Percentiles rank a stretch among this genome's conserved stretches.
These are phyloP conservation scores for Dianthus caryophyllus DNA, from an alignment of 148 eudicot species.

Conservation along the genomic window DNA sequence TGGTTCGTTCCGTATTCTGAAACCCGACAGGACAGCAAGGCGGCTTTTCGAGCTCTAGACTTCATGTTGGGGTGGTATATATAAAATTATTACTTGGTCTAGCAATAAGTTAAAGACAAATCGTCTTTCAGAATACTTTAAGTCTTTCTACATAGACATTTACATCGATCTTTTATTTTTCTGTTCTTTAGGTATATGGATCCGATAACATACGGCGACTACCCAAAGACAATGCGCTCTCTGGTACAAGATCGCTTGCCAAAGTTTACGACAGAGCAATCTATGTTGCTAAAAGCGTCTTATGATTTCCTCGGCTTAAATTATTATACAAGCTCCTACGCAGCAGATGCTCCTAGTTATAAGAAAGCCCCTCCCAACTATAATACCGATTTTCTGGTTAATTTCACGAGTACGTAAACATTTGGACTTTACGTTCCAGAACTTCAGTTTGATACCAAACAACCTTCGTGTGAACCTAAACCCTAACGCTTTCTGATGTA, in stretches of 20 bases:
- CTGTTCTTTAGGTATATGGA: conserved; percentile 17
- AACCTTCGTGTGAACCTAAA: background rate
- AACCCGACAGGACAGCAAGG: conserved; percentile 2
- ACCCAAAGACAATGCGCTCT: conserved; percentile 14
- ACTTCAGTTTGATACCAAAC: no score
- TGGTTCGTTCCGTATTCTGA: conserved; percentile 27
- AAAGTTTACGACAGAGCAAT: conserved; percentile 9
- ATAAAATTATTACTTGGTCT: no score
- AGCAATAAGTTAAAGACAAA: no score
- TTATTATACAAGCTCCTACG: conserved; percentile 36
- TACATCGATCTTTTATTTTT: no score
- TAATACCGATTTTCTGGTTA: conserved; percentile 34
- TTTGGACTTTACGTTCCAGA: no score
- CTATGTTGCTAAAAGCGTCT: conserved; percentile 8
- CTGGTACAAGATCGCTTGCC: conserved; percentile 14
- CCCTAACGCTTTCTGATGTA: background rate
- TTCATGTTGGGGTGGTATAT: conserved; percentile 33
- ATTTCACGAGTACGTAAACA: conserved; percentile 40
- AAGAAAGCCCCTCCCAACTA: conserved; percentile 29
- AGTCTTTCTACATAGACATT: no score
- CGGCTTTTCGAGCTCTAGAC: conserved; percentile 28
- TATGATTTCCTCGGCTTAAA: conserved; percentile 21
- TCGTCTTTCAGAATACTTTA: no score
- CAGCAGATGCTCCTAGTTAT: conserved; percentile 27
- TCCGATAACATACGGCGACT: conserved; percentile 13